phyloP scores from a whole-genome alignment of 306 rosid genomes.

The Ochetophila trinervis region DNA sequence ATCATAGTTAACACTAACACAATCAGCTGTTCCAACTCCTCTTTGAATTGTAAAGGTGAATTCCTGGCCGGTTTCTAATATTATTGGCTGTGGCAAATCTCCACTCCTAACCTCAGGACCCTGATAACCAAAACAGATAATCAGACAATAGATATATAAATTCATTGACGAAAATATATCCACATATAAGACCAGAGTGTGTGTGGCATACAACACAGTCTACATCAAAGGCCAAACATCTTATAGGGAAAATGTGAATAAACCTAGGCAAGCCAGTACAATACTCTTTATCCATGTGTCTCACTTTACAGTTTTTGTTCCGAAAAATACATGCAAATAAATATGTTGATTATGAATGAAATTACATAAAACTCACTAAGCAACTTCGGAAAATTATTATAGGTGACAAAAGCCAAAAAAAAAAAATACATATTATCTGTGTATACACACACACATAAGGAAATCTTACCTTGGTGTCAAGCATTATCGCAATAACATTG shows the following conservation, averaged over 20 bases:
- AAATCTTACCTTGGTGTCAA: slow-evolving; percentile 74
- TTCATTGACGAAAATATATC: not conserved
- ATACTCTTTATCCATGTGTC: not conserved
- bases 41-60: slow-evolving; percentile 84
- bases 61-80: slow-evolving; percentile 61
- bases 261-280: not conserved
- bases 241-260: not conserved
- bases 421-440: not conserved
- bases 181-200: too few species aligned
- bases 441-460: not conserved
- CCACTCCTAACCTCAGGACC: slow-evolving; percentile 99
- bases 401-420: not conserved
- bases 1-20: slow-evolving; percentile 92
- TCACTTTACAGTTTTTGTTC: not conserved
- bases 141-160: slow-evolving; percentile 3
- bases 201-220: not conserved
- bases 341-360: not conserved
- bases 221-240: not conserved
- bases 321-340: not conserved
- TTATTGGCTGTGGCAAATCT: slow-evolving; percentile 79
- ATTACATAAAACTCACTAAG: not conserved
- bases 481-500: slow-evolving; percentile 89
- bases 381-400: not conserved
- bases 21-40: slow-evolving; percentile 73
- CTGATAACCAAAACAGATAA: slow-evolving; percentile 32